These are phyloP conservation scores for Stagonosporopsis chrysanthemi DNA, from an alignment of 2,329 filamentous ascomycete species.

Conservation along the genomic window DNA sequence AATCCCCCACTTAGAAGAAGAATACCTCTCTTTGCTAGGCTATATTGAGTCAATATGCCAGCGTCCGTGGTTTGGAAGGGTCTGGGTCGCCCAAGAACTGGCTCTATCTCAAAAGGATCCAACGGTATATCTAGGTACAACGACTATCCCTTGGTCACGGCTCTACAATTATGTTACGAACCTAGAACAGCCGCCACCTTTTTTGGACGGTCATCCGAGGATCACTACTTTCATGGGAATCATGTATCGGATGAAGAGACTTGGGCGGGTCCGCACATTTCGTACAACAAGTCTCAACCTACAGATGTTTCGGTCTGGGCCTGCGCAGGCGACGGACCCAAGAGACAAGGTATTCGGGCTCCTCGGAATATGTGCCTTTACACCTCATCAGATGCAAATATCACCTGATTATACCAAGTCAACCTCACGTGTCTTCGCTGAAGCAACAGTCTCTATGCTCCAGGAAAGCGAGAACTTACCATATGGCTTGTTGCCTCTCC, in stretches of 20 bases:
- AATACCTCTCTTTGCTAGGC: not conserved
- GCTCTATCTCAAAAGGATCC: constrained; percentile 18
- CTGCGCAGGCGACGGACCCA: constrained; percentile 17
- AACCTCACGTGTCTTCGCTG: constrained; percentile 5
- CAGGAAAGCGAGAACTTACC: not conserved
- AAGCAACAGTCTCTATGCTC: constrained; percentile 14
- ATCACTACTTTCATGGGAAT: not conserved
- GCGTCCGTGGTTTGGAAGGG: constrained; percentile 17
- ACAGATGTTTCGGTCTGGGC: constrained; percentile 1
- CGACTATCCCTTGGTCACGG: not conserved
- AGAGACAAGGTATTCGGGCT: constrained; percentile 26
- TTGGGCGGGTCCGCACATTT: not conserved
- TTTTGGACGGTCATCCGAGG: not conserved
- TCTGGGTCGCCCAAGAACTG: constrained; percentile 24
- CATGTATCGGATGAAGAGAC: not conserved
- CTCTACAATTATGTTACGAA: constrained; percentile 1
- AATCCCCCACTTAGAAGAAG: not conserved
- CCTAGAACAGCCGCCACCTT: not conserved
- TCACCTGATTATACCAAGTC: constrained; percentile 21
- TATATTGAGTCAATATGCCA: not conserved
- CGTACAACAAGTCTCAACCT: not conserved
- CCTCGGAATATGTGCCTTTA: constrained; percentile 18
- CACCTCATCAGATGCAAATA: not conserved
- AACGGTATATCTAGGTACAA: constrained; percentile 3
- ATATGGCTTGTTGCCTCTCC: not conserved